These are phyloP conservation scores for Leccinum rimulosum DNA, from an alignment of 768 basidiomycete species.

Conservation along the genomic window DNA sequence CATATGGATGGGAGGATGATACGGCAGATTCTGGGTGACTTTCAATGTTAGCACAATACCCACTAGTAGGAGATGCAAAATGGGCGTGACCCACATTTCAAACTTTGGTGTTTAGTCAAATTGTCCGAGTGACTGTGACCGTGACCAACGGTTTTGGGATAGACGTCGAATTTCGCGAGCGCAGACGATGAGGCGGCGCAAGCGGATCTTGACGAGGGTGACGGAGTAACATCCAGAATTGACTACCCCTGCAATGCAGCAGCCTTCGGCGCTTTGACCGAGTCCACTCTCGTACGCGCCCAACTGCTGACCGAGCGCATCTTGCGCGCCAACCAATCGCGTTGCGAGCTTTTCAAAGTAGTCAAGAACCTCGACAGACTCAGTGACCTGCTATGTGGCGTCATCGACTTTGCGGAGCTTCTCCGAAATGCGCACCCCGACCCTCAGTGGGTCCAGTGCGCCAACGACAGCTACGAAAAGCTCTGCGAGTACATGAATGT, in stretches of 20 bases:
- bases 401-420: constrained; percentile 95
- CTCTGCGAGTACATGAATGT: constrained; percentile 98
- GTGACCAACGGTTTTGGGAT: too few species aligned
- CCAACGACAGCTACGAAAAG: constrained; percentile 85
- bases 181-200: too few species aligned
- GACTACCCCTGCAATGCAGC: constrained; percentile 47
- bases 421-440: constrained; percentile 94
- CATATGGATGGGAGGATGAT: too few species aligned
- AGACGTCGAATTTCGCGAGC: too few species aligned
- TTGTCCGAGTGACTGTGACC: too few species aligned
- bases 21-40: too few species aligned
- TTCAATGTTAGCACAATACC: too few species aligned
- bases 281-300: constrained; percentile 78
- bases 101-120: too few species aligned
- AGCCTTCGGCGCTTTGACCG: constrained; percentile 68
- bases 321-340: constrained; percentile 65
- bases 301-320: constrained; percentile 84
- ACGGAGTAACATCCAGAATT: constrained; percentile 57
- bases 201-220: too few species aligned
- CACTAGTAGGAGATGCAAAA: too few species aligned
- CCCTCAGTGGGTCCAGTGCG: constrained; percentile 73
- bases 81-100: too few species aligned
- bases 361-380: constrained; percentile 96
- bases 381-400: constrained; percentile 92
- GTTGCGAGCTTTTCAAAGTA: constrained; percentile 74